These are phyloP conservation scores for Exutisphaerella laricina DNA, from an alignment of 2,329 filamentous ascomycete species.

Conservation along the genomic window DNA sequence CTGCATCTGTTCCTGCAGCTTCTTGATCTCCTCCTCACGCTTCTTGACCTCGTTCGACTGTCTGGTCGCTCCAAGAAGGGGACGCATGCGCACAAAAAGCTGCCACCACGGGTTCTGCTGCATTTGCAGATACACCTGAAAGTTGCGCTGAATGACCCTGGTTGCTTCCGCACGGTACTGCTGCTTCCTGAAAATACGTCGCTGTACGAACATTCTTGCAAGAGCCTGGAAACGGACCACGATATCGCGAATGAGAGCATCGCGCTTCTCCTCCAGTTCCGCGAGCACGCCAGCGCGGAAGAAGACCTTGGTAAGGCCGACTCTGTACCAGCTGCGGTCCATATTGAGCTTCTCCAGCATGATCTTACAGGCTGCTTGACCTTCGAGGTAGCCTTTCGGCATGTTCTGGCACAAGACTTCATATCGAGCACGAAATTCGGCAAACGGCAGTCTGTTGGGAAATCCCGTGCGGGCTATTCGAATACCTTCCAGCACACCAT, in stretches of 20 bases:
- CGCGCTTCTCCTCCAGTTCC: slow-evolving; percentile 92
- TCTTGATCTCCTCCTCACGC: slow-evolving; percentile 85
- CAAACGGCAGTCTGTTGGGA: slow-evolving; percentile 84
- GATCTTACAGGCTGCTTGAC: slow-evolving; percentile 73
- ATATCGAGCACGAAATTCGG: slow-evolving; percentile 91
- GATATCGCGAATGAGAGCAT: slow-evolving; percentile 87
- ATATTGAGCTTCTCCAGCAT: slow-evolving; percentile 87
- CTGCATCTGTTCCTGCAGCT: slow-evolving; percentile 77
- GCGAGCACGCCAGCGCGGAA: slow-evolving; percentile 94
- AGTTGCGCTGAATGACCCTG: slow-evolving; percentile 89
- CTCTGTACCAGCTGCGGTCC: slow-evolving; percentile 80
- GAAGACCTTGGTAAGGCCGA: slow-evolving; percentile 95
- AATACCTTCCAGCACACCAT: slow-evolving; percentile 98
- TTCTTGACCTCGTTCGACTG: slow-evolving; percentile 93
- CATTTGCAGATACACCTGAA: slow-evolving; percentile 83
- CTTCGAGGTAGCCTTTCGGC: slow-evolving; percentile 85
- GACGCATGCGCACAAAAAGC: slow-evolving; percentile 90
- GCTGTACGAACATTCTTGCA: slow-evolving; percentile 81
- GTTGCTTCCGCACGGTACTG: slow-evolving; percentile 93
- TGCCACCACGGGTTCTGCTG: slow-evolving; percentile 97
- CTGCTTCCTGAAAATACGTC: slow-evolving; percentile 84
- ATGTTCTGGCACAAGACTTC: slow-evolving; percentile 87
- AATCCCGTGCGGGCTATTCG: slow-evolving; percentile 95
- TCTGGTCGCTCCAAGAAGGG: slow-evolving; percentile 82
- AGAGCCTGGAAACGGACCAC: slow-evolving; percentile 90